phyloP scores from a whole-genome alignment of 108 stramenopile species.

The Skeletonema marinoi region DNA sequence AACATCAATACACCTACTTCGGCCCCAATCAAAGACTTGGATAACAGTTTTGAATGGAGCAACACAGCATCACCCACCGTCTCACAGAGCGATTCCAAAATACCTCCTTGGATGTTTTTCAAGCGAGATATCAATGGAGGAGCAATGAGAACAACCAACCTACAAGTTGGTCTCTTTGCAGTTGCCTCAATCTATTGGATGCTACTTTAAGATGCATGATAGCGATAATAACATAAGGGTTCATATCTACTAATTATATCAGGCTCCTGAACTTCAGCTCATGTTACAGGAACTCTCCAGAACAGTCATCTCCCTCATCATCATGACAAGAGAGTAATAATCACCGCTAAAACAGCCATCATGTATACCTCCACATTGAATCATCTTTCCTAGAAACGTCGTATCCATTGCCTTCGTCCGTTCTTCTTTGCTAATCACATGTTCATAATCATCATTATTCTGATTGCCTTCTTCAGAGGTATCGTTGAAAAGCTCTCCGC shows the following conservation, averaged over 20 bases:
- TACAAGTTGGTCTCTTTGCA: neutral
- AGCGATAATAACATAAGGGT: neutral
- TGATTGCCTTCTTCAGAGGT: neutral
- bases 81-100: neutral
- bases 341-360: no score
- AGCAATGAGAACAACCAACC: neutral
- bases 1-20: neutral
- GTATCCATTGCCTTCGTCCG: constrained; percentile 24
- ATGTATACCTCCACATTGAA: constrained; percentile 4
- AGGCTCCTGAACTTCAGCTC: no score
- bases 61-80: neutral
- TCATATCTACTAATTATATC: no score
- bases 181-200: neutral
- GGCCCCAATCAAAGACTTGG: neutral
- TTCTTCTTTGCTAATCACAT: constrained; percentile 12
- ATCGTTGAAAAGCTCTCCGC: constrained; percentile 9
- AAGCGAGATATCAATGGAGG: neutral
- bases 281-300: no score
- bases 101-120: neutral
- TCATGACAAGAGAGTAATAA: no score
- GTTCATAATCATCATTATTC: neutral
- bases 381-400: constrained; percentile 29
- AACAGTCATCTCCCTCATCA: no score
- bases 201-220: neutral
- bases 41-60: neutral